Base-by-base conservation (phyloP, 305 asterid species). In the Vinca major region DNA sequence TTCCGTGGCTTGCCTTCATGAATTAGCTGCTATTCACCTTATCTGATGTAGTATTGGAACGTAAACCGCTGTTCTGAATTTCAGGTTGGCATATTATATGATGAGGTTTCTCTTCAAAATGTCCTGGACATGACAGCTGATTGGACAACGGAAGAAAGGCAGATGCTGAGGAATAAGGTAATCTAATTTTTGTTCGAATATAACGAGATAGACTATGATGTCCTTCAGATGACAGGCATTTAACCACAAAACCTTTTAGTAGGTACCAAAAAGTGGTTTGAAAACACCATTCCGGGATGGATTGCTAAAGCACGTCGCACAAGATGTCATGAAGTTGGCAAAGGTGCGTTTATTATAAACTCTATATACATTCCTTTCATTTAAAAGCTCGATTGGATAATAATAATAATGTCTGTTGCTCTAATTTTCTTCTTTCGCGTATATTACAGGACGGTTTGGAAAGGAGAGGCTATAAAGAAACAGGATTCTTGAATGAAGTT, bases 241-340 rank as follows among this genome's bases (percentile, higher is more conserved):
- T 67, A 66, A 54, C 65, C 21, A 39, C 51, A 66, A 41, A 52
- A 21, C 63, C 13, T 12, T 82, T 51, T 86, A 55, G 62, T 81
- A 92, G 98, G 98, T 92, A 43, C 89, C 96, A 51, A 76, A 74
- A 61, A 79, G 74, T 75, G 98, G 98, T 61, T 73, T 92, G 82
- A 83, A 87, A 84, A 92, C 96, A 13, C 98, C 97, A 58, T 93
- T 93, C 73, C 97, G 97, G 26, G 97, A 90, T 62, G 98, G 98
- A 65, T 80, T 90, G 83, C 86, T 93, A 74, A 90, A 86, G 94
- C 98, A 93, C 72, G 91, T 90, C 37, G 97, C 97, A 26, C 94
- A 89, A 78, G 95, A 93, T 62, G 90, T 93, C 9, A 78, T 93
- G 80, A 79, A 89, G 80, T 82, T 89, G 69, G 95, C 97, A 14